phyloP scores from a whole-genome alignment of 2,329 filamentous ascomycete species.

The Didymella keratinophila region DNA sequence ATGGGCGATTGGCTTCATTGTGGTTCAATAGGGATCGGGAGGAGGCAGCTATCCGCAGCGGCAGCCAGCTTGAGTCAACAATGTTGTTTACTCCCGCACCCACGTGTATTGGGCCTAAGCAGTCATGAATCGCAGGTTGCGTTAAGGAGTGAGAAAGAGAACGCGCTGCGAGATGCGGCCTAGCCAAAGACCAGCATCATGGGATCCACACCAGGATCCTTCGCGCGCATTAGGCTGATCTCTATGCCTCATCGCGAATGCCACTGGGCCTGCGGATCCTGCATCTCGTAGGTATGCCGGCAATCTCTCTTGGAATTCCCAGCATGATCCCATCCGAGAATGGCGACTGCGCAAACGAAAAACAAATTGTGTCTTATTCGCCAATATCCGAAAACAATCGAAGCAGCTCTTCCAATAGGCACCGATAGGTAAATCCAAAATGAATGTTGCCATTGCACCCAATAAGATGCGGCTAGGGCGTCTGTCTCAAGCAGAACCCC shows the following conservation, averaged over 20 bases:
- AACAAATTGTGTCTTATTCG: slow-evolving; percentile 8
- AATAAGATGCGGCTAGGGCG: slow-evolving; percentile 39
- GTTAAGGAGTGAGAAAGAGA: slow-evolving; percentile 23
- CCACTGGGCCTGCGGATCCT: slow-evolving; percentile 14
- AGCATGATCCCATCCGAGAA: not conserved
- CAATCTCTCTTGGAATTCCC: slow-evolving; percentile 2
- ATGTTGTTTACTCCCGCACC: slow-evolving; percentile 18
- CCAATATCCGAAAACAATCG: slow-evolving; percentile 3
- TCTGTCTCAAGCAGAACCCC: slow-evolving; percentile 38
- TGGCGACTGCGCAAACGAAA: not conserved
- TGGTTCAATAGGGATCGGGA: slow-evolving; percentile 27
- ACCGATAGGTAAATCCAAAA: slow-evolving; percentile 16
- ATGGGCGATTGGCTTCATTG: slow-evolving; percentile 21
- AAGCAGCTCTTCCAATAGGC: slow-evolving; percentile 20
- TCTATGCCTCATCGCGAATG: slow-evolving; percentile 18
- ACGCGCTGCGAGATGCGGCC: slow-evolving; percentile 19
- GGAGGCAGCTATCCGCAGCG: slow-evolving; percentile 31
- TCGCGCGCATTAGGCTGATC: slow-evolving; percentile 27
- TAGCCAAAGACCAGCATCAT: slow-evolving; percentile 30
- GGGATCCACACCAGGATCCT: slow-evolving; percentile 37
- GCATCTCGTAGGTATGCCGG: slow-evolving; percentile 13
- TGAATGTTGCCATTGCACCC: slow-evolving; percentile 24
- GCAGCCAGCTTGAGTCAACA: slow-evolving; percentile 23
- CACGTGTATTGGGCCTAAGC: slow-evolving; percentile 25
- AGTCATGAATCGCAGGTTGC: slow-evolving; percentile 18